Base-by-base conservation (phyloP, 768 basidiomycete species). In the Tephrocybe sp. region DNA sequence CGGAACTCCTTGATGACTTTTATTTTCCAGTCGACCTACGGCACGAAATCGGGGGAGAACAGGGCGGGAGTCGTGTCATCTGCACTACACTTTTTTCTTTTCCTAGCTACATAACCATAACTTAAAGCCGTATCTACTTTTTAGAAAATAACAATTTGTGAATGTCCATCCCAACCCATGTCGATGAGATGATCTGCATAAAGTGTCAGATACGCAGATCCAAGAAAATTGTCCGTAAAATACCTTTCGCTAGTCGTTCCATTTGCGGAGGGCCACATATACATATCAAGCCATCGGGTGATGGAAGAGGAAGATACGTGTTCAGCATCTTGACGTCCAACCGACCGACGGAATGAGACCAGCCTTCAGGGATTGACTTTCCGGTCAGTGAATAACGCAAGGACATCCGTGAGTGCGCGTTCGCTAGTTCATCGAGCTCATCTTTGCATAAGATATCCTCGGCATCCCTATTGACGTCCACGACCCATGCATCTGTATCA, bases 401-500 rank as follows among this genome's bases (percentile, higher is more conserved):
- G 19, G 57, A 59, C 53, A 76, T 68, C 5, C 74, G 69, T 12
- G 51, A 35, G 22, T 73, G 60, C 16, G 41, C 34, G 16, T 53
- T 47, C 1, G 54, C 61, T 9, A 80, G 58, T 0, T 44, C 44
- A 47, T 82, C 77, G 2, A 84, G 42, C 31, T 50, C 49, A 24
- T 44, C 36, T 27, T 8, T 50, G 26, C 42, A 50, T 16, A 50
- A 51, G 44, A 84, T 84, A 55, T 84, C 82, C 9, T 65, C 64
- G 22, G 71, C 65, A 13, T 67, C 68, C 25, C 69, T 69, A 60
- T 84, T 83, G 25, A 73, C 67, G 50, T 76, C 70, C 31, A 84
- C 55, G 15, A 82, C 44, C 72, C 72, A 82, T 9, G 79, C 64
- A 6, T 68, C 67, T 1, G 73, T 74, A 25, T 66, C 59, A 1